These are phyloP conservation scores for Hericium rajendrae DNA, from an alignment of 768 basidiomycete genomes.

Conservation along the genomic window DNA sequence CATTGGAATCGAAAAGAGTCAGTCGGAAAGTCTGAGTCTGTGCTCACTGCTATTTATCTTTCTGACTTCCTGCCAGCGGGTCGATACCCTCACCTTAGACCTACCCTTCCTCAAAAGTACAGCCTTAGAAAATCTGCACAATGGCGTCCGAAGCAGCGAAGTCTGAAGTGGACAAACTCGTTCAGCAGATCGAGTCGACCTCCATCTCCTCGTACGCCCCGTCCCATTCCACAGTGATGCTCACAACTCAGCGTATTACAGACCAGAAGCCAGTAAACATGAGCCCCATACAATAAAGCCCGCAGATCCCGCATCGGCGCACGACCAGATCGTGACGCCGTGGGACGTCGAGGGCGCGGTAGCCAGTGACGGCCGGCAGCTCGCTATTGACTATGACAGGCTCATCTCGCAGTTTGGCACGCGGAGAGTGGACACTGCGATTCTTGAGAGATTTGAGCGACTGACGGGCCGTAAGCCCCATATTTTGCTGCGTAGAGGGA, in stretches of 20 bases:
- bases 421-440: constrained; percentile 58
- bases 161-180: not conserved
- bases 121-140: not conserved
- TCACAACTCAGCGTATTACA: not conserved
- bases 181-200: not conserved
- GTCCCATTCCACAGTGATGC: not conserved
- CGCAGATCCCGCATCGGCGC: constrained; percentile 20
- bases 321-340: constrained; percentile 84
- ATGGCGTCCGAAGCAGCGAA: not conserved
- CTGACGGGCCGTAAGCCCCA: constrained; percentile 87
- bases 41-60: no score
- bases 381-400: constrained; percentile 95
- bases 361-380: constrained; percentile 79
- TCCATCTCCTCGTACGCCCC: not conserved
- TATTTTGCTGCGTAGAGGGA: constrained; percentile 77
- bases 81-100: no score
- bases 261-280: not conserved
- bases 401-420: constrained; percentile 92
- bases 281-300: constrained; percentile 22
- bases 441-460: constrained; percentile 84
- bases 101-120: no score
- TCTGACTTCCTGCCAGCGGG: no score
- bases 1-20: no score
- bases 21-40: no score
- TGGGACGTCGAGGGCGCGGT: constrained; percentile 97